Evolutionary conservation across 345 rosid genomes (phyloP), one percentile per base, ranked within the genome.

Genomic region (Leavenworthia alabamica): DNA sequence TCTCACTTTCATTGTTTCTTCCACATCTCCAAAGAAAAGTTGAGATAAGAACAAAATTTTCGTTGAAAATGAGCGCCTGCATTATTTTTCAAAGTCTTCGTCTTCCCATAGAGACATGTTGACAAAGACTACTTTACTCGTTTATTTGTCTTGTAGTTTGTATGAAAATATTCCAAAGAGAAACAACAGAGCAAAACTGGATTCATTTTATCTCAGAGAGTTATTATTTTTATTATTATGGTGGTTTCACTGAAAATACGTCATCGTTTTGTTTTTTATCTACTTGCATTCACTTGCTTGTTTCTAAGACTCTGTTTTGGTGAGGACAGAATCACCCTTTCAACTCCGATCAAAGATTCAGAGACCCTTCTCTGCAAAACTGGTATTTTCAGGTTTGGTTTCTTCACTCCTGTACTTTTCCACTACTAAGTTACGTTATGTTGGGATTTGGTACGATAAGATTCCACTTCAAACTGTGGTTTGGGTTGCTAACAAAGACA

Each of bases 401-500:
- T 84, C 78, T 84, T 84, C 64, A 80, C 75, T 61, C 86, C 80
- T 7, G 65, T 26, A 3, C 73, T 58, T n/a, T 61, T 74, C 82
- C 23, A 64, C 64, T 7, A 7, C 64, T 62, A 62, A 20, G 37
- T 62, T 62, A 54, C 67, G 78, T 20, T 85, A 79, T 13, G 84
- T 68, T 11, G 91, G 87, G 44, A 77, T 85, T 17, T 85, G 86
- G 88, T 79, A 67, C 40, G 74, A 67, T 3, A 56, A 56, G 8
- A 7, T 39, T n/a, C 64, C 81, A 15, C 39, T 11, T 6, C 56
- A 55, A 31, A 60, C 71, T 14, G 67, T 73, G 17, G 62, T 82
- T 22, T 79, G 84, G 91, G 86, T 79, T 20, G 88, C 84, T 9
- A 85, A 85, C 51, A 72, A 66, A 63, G 64, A 81, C 62, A 44